phyloP scores from a whole-genome alignment of 768 basidiomycete species.

The Nidularia sp. region DNA sequence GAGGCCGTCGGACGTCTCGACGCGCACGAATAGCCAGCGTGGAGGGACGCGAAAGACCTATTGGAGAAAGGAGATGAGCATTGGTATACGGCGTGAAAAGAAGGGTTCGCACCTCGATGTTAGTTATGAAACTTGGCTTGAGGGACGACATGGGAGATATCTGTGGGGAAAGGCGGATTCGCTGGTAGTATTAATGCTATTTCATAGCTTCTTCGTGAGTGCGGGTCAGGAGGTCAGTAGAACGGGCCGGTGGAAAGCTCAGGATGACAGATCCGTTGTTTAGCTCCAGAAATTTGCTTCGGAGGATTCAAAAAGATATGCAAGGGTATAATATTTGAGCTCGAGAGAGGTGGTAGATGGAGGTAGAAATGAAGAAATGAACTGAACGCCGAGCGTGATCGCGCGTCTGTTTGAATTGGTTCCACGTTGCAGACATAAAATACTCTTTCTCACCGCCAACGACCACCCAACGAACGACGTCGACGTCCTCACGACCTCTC shows the following conservation, averaged over 20 bases:
- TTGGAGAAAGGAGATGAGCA: background rate
- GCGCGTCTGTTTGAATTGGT: too few relatives aligned
- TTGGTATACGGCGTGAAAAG: background rate
- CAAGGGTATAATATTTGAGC: too few relatives aligned
- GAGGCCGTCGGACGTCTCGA: slow-evolving; percentile 58
- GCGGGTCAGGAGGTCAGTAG: too few relatives aligned
- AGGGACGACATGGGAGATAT: background rate
- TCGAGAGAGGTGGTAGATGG: background rate
- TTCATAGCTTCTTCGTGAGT: too few relatives aligned
- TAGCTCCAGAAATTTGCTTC: too few relatives aligned
- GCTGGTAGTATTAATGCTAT: background rate
- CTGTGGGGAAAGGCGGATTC: background rate
- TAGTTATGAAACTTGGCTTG: slow-evolving; percentile 14
- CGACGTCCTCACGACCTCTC: background rate
- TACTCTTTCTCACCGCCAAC: background rate
- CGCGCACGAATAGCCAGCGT: slow-evolving; percentile 69
- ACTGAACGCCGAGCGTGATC: too few relatives aligned
- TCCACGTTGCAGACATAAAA: background rate
- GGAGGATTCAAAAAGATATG: too few relatives aligned
- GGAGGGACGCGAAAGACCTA: slow-evolving; percentile 68
- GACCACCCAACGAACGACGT: background rate
- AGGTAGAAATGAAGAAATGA: background rate
- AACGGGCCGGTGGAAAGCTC: too few relatives aligned
- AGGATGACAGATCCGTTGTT: too few relatives aligned
- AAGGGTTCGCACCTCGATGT: slow-evolving; percentile 14